Evolutionary conservation across 148 eudicot species (phyloP).

Genomic region (Rhododendron simsii): DNA sequence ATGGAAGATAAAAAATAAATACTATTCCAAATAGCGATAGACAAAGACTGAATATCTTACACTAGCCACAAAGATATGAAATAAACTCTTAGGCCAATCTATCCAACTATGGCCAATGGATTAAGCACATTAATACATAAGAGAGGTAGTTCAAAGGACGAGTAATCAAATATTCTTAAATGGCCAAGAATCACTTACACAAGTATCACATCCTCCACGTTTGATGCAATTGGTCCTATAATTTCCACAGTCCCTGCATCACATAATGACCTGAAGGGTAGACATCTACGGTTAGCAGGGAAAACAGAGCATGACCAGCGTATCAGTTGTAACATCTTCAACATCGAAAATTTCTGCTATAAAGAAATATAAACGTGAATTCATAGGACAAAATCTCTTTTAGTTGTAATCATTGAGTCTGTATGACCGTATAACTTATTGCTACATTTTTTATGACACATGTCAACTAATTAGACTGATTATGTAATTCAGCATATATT

Average conservation of each 20-base stretch:
- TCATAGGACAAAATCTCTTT: not conserved
- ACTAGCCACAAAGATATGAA: not conserved
- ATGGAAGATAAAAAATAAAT: not conserved
- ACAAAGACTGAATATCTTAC: not conserved
- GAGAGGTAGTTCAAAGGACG: not conserved
- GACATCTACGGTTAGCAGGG: conserved; percentile 13
- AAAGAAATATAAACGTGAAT: not conserved
- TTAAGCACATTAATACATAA: not conserved
- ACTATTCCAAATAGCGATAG: not conserved
- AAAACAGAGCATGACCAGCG: conserved; percentile 1
- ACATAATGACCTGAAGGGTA: conserved; percentile 59
- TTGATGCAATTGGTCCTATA: conserved; percentile 86
- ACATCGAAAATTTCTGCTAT: not conserved
- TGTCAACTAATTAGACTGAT: not conserved
- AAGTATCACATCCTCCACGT: conserved; percentile 85
- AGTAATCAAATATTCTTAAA: not conserved
- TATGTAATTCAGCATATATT: not conserved
- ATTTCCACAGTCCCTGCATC: conserved; percentile 89
- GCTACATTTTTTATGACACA: not conserved
- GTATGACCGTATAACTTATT: not conserved
- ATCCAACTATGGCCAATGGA: conserved; percentile 1
- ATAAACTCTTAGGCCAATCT: not conserved
- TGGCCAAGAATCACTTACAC: conserved; percentile 52
- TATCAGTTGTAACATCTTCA: not conserved
- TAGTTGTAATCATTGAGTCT: not conserved